Conservation (phyloP, 225 moss, liverwort and hornwort species). For the Takakia lepidozioides region DNA sequence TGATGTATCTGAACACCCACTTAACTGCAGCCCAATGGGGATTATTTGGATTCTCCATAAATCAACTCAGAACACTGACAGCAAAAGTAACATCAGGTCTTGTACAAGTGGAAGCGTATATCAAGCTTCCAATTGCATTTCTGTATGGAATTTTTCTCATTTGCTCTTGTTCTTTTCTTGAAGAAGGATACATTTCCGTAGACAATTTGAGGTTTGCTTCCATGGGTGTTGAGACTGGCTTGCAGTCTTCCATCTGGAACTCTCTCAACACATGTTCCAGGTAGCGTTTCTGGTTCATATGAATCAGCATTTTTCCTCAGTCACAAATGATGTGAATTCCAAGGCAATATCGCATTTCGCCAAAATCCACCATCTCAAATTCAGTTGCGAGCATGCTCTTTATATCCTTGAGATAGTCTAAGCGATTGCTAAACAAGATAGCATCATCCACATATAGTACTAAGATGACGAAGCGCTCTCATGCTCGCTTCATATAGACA, state of each 20-base stretch:
- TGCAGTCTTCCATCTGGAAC: not conserved
- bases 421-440: not conserved
- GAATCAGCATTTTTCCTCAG: not conserved
- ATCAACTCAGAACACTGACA: no score
- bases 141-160: not conserved
- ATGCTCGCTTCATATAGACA: not conserved
- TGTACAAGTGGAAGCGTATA: slow-evolving; percentile 2
- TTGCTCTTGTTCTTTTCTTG: not conserved
- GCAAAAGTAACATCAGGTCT: not conserved
- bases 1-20: not conserved
- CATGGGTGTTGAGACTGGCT: not conserved
- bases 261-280: not conserved
- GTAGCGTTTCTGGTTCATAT: not conserved
- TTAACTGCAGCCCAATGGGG: not conserved
- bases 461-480: not conserved
- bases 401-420: not conserved
- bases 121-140: not conserved
- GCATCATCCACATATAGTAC: not conserved
- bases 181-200: not conserved
- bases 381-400: not conserved
- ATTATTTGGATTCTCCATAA: not conserved
- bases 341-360: not conserved
- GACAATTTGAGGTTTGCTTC: no score
- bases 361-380: not conserved
- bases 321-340: not conserved